Evolutionary conservation across 371 early-diverging fungal genomes (phyloP).

Genomic region (Dinochytrium kinnereticum): DNA sequence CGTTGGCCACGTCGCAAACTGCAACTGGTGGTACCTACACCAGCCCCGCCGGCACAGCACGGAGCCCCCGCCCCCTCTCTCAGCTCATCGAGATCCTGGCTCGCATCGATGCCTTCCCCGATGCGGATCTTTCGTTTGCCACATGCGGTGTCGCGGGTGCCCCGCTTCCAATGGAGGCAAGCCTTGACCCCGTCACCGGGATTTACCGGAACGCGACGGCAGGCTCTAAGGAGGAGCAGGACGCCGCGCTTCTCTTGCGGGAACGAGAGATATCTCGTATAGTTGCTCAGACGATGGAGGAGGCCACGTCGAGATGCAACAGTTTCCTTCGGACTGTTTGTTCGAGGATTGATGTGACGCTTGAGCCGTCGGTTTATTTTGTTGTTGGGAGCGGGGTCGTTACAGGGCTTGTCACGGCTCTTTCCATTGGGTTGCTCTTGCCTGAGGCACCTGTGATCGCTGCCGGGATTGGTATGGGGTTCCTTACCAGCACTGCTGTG

Average conservation of each 20-base stretch:
- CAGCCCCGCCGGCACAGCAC: too few relatives aligned
- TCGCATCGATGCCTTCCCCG: slow-evolving; percentile 27
- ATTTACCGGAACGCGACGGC: background rate
- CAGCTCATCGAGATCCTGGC: slow-evolving; percentile 35
- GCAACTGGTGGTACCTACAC: background rate
- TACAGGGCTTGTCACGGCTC: slow-evolving; percentile 34
- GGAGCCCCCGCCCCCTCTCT: slow-evolving; percentile 4
- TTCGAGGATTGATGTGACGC: slow-evolving; percentile 31
- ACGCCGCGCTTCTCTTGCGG: background rate
- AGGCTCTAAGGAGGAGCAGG: background rate
- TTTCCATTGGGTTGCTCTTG: slow-evolving; percentile 31
- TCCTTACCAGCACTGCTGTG: slow-evolving; percentile 33
- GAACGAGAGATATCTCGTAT: slow-evolving; percentile 15
- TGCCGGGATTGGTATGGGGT: slow-evolving; percentile 37
- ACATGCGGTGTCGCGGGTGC: too few relatives aligned
- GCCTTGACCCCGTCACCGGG: background rate
- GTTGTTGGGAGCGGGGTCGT: slow-evolving; percentile 35
- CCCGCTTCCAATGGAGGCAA: too few relatives aligned
- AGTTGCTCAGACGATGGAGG: slow-evolving; percentile 30
- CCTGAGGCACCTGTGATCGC: slow-evolving; percentile 38
- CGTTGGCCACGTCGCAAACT: background rate
- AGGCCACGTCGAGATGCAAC: slow-evolving; percentile 24
- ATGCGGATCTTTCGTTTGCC: background rate
- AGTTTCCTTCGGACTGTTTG: slow-evolving; percentile 26
- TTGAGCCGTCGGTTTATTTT: slow-evolving; percentile 32